Conservation (phyloP, 108 stramenopile species). For the Cylindrotheca fusiformis region DNA sequence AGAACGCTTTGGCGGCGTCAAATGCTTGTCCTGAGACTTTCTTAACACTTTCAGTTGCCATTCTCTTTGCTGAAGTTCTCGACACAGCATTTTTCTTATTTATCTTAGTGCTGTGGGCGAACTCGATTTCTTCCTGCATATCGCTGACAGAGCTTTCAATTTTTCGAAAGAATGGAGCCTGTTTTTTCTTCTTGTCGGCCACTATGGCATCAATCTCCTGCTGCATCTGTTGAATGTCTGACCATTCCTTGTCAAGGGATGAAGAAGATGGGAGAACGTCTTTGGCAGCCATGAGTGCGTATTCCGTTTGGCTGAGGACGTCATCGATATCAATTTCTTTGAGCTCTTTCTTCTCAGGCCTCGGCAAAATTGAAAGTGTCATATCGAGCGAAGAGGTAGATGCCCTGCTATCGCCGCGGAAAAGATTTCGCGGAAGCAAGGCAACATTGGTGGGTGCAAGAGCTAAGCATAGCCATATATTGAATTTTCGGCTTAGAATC, state of each 20-base stretch:
- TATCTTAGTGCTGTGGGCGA: background rate
- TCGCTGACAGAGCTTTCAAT: background rate
- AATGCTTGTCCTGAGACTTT: background rate
- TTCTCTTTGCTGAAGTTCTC: background rate
- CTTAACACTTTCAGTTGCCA: background rate
- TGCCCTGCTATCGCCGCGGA: no score
- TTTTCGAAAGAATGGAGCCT: background rate
- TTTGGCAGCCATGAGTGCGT: background rate
- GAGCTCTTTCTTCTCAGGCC: background rate
- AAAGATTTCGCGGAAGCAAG: no score
- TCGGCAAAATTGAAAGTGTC: no score
- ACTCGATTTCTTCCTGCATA: background rate
- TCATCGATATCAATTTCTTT: background rate
- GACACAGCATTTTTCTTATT: background rate
- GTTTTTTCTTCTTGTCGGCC: background rate
- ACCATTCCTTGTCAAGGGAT: background rate
- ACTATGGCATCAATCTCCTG: background rate
- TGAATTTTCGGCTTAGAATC: no score
- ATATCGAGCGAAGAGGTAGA: no score
- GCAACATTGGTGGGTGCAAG: no score
- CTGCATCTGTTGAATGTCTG: background rate
- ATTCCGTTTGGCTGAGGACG: background rate
- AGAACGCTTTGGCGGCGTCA: no score
- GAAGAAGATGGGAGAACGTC: background rate
- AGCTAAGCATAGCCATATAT: no score